Conservation (phyloP, 345 rosid species). For the Moringa oleifera region DNA sequence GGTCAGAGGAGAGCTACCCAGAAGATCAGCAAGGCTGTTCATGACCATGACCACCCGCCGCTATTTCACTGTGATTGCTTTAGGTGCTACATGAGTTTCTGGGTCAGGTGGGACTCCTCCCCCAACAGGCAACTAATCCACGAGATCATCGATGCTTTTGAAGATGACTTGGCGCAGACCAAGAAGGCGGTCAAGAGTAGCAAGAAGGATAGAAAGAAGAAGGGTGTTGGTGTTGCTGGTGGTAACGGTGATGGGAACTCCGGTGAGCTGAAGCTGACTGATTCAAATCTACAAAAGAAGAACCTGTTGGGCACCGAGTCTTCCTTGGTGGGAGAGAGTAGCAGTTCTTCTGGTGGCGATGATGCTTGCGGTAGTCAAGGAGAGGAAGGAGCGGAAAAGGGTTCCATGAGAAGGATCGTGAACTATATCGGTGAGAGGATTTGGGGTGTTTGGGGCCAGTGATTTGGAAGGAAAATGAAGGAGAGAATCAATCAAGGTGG, state of each 20-base stretch:
- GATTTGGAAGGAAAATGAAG: conserved; percentile 14
- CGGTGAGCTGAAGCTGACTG: conserved; percentile 20
- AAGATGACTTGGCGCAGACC: conserved; percentile 35
- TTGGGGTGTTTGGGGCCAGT: conserved; percentile 59
- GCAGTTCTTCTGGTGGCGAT: background rate
- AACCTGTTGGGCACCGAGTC: conserved; percentile 12
- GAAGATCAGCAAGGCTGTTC: conserved; percentile 2
- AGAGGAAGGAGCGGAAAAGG: conserved; percentile 33
- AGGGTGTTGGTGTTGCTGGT: conserved; percentile 9
- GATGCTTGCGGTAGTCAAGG: conserved; percentile 10
- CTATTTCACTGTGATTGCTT: conserved; percentile 68
- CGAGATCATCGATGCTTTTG: conserved; percentile 70
- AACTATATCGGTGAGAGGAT: conserved; percentile 69
- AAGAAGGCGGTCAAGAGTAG: conserved; percentile 19
- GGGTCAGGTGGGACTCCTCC: conserved; percentile 82
- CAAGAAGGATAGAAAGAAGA: conserved; percentile 45
- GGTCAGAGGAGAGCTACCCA: conserved; percentile 3
- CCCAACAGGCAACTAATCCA: conserved; percentile 78
- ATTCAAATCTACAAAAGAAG: conserved; percentile 14
- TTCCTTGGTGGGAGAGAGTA: conserved; percentile 22
- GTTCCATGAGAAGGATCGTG: conserved; percentile 43
- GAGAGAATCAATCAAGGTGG: background rate
- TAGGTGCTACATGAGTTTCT: conserved; percentile 69
- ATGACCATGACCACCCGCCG: conserved; percentile 39
- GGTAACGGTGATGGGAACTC: conserved; percentile 11